Percentiles rank a stretch among this genome's conserved stretches.
Conservation (phyloP, 2,329 filamentous ascomycete species). For the Aspergillus fumigatus region DNA sequence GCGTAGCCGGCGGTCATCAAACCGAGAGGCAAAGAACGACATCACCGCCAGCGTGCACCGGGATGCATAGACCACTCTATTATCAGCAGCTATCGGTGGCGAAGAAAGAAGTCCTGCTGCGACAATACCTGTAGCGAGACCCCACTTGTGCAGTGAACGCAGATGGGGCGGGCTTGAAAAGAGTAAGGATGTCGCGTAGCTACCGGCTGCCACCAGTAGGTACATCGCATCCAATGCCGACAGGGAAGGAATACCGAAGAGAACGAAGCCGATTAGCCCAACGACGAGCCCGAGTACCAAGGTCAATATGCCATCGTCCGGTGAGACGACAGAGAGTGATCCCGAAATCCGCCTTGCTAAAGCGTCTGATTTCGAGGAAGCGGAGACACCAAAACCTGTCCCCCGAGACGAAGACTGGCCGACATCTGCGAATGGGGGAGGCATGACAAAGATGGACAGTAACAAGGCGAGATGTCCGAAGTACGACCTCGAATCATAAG, state of each 20-base stretch:
- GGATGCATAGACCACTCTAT: slow-evolving; percentile 23
- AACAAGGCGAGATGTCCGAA: slow-evolving; percentile 47
- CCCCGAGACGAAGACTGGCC: slow-evolving; percentile 16
- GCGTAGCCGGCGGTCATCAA: slow-evolving; percentile 29
- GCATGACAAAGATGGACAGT: slow-evolving; percentile 44
- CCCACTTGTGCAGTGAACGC: slow-evolving; percentile 28
- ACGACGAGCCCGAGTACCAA: slow-evolving; percentile 24
- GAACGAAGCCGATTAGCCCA: slow-evolving; percentile 19
- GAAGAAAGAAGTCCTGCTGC: slow-evolving; percentile 27
- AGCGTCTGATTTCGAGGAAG: not conserved
- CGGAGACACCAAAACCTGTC: slow-evolving; percentile 19
- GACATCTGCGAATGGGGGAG: slow-evolving; percentile 41
- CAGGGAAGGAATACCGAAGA: slow-evolving; percentile 21
- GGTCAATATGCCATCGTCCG: slow-evolving; percentile 25
- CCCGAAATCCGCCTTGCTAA: slow-evolving; percentile 9
- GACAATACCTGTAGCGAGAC: slow-evolving; percentile 24
- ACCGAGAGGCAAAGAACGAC: slow-evolving; percentile 29
- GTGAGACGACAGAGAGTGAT: slow-evolving; percentile 8
- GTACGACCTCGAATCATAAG: slow-evolving; percentile 35
- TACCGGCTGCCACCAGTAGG: slow-evolving; percentile 17
- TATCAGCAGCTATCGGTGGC: slow-evolving; percentile 23
- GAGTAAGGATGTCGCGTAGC: slow-evolving; percentile 26
- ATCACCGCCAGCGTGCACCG: slow-evolving; percentile 24
- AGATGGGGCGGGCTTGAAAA: slow-evolving; percentile 20
- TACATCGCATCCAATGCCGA: slow-evolving; percentile 19